Conservation (phyloP, 2,329 filamentous ascomycete genomes). For the Diaporthe longicolla region DNA sequence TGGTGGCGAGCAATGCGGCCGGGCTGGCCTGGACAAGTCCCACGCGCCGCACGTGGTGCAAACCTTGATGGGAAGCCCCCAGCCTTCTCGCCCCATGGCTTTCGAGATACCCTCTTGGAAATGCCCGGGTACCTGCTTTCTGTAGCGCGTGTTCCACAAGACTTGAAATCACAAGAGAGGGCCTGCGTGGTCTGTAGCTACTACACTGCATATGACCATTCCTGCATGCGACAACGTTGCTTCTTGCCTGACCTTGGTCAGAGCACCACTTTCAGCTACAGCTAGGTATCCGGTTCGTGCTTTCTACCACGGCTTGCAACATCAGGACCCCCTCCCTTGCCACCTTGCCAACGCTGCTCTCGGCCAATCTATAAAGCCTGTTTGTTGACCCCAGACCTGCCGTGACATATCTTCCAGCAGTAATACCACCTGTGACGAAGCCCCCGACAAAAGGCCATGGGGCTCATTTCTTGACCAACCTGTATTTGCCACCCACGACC, state of each 20-base stretch:
- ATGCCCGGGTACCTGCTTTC: not conserved
- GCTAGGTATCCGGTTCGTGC: too few species aligned
- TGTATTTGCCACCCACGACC: slow-evolving; percentile 79
- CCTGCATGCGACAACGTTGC: not conserved
- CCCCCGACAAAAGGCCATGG: not conserved
- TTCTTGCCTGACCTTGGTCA: not conserved
- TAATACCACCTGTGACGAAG: not conserved
- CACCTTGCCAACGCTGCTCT: not conserved
- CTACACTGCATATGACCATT: too few species aligned
- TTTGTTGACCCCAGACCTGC: too few species aligned
- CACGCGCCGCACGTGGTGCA: not conserved
- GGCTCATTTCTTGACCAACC: slow-evolving; percentile 71
- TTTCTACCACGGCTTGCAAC: too few species aligned
- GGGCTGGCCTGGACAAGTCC: not conserved
- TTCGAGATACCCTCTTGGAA: not conserved
- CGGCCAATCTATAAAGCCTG: not conserved
- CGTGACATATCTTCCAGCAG: not conserved
- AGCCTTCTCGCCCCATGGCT: not conserved
- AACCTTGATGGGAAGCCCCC: not conserved
- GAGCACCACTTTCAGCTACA: not conserved
- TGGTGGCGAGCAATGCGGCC: not conserved
- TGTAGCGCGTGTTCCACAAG: not conserved
- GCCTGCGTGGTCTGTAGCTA: too few species aligned
- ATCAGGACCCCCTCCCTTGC: not conserved
- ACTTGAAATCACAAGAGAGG: too few species aligned